phyloP scores from a whole-genome alignment of 2,329 filamentous ascomycete genomes.

The Mycosphaerella sp. region DNA sequence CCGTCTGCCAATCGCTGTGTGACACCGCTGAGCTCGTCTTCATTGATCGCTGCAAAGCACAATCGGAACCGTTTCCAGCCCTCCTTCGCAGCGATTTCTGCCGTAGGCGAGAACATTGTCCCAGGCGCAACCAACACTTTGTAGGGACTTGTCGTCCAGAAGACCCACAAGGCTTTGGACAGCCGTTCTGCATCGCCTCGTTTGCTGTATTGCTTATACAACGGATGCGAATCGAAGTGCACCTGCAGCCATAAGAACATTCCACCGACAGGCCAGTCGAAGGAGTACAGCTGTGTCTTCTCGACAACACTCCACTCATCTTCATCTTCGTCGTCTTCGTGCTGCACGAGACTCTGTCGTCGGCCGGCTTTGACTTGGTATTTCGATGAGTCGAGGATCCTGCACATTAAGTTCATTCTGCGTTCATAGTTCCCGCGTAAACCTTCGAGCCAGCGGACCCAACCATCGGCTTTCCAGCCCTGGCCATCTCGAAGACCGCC shows the following conservation, averaged over 20 bases:
- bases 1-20: constrained; percentile 62
- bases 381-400: constrained; percentile 62
- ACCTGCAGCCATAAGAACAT: constrained; percentile 88
- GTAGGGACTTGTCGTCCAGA: constrained; percentile 62
- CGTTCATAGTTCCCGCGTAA: constrained; percentile 77
- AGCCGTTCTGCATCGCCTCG: constrained; percentile 42
- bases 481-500: constrained; percentile 45
- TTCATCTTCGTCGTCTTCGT: constrained; percentile 32
- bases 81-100: constrained; percentile 50
- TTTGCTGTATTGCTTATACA: constrained; percentile 50
- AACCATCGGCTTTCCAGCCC: constrained; percentile 76
- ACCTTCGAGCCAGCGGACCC: constrained; percentile 86
- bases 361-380: constrained; percentile 59
- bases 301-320: constrained; percentile 69
- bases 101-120: constrained; percentile 63
- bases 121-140: constrained; percentile 67
- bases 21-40: constrained; percentile 59
- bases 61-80: constrained; percentile 70
- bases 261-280: constrained; percentile 73
- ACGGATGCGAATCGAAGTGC: constrained; percentile 65
- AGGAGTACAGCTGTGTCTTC: constrained; percentile 68
- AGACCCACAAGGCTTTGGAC: constrained; percentile 62
- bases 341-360: constrained; percentile 32
- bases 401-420: constrained; percentile 75
- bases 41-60: constrained; percentile 80